Base-by-base conservation (phyloP, 768 basidiomycete genomes). In the Trichaptum fuscoviolaceum region DNA sequence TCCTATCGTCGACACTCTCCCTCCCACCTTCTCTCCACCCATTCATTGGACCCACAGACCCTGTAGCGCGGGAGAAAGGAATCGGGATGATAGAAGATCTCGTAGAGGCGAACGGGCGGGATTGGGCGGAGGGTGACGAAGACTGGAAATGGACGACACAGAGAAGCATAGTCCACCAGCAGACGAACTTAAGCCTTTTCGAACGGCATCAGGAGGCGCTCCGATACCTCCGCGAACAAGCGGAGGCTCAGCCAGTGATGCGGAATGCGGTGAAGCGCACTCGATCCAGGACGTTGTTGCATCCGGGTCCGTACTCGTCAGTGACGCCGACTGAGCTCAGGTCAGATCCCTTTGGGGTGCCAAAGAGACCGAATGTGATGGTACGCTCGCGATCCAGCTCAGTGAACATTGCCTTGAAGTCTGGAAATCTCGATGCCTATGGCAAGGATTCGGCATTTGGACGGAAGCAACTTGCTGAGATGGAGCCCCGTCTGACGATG, bases 401-500 rank as follows among this genome's bases (percentile, higher is more conserved):
- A 12, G 20, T 20, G 10, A 52, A 20, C 42, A 52, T 6, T 20
- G 42, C 15, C 15, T 20, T 4, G 42, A 52, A 52, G 10, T 20
- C 42, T 52, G 42, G 42, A 52, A 52, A 52, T 52, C 15, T 52
- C 15, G 20, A 20, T 52, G 20, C 42, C 6, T 52, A 52, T 52
- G 42, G 42, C 42, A 52, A 52, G 42, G 42, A 52, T 4, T 20
- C 42, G 20, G 42, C 42, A 12, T 20, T 52, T 52, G 42, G 42
- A 20, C 42, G 42, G 10, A 52, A 52, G 12, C 42, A 52, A 12
- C 20, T 52, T 20, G 42, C 42, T 12, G 42, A 52, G 12, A 15
- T 52, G 42, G 42, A 52, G 42, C 96, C 93, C 12, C 80, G 93
- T 60, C 77, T 98, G 73, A 95, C 95, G 0, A 98, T 98, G 95